Conservation (phyloP, 169 alveolate species). For the Amoebophrya sp. region DNA sequence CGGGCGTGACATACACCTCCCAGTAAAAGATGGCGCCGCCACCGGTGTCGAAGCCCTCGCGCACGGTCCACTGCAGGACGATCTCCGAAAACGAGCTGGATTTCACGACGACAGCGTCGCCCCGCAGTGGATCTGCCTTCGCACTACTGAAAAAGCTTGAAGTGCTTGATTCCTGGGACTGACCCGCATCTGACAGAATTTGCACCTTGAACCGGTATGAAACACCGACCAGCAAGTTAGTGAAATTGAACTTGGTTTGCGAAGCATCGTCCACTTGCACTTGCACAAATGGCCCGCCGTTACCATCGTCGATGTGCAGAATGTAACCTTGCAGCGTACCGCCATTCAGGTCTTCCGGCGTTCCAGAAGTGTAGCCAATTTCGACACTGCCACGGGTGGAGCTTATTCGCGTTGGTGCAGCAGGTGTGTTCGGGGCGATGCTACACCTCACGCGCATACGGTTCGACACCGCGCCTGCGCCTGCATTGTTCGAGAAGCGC, state of each 20-base stretch:
- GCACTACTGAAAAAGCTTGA: neutral
- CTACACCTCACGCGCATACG: neutral
- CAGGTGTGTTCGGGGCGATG: neutral
- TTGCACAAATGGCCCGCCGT: neutral
- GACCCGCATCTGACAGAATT: neutral
- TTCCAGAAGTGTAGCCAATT: neutral
- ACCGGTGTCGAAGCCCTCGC: neutral
- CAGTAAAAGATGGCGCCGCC: neutral
- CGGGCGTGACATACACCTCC: neutral
- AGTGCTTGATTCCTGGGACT: neutral
- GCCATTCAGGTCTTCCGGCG: neutral
- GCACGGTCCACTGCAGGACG: neutral
- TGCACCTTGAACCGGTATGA: conserved; percentile 31
- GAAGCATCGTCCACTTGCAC: neutral
- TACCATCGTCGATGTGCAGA: neutral
- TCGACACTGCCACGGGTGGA: neutral
- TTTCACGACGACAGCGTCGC: neutral
- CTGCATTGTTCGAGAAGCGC: neutral
- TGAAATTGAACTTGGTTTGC: neutral
- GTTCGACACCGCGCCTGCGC: neutral
- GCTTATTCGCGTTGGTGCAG: neutral
- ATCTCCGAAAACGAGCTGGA: neutral
- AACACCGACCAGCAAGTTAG: neutral
- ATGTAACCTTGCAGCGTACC: neutral
- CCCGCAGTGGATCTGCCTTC: neutral